Evolutionary conservation across 441 rosid genomes (phyloP), one percentile per base, ranked within the genome.

Genomic region (Eruca vesicaria): DNA sequence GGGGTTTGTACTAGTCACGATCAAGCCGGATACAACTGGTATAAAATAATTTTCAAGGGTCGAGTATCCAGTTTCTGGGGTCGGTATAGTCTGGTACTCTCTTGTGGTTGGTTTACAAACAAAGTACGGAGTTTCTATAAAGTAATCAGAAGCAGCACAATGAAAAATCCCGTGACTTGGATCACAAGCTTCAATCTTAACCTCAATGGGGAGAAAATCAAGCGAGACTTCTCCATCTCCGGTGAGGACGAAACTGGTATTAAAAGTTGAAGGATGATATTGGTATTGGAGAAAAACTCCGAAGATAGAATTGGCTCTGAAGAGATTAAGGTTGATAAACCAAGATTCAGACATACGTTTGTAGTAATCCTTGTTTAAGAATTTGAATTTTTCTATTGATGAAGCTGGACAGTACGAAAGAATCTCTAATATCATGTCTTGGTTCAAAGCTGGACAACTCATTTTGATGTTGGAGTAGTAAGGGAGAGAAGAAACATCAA

Each of bases 121-220:
- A 36, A 36, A 10, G 14, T 36, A 36, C 41, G 14, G 41, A 10
- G 41, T 36, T 36, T n/a, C 10, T 36, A 9, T 9, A 9, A 10
- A 36, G 41, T 36, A 36, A 2, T 3, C 14, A 36, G 41, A 3
- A 36, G 3, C 41, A 36, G 10, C 12, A 36, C 41, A 36, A 36
- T 9, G 41, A 36, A 36, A 36, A 36, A 36, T 36, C 41, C 41
- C 41, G 10, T 75, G 43, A 23, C 45, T 35, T 75, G 78, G 6
- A 11, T 68, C 69, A 36, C 73, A 75, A 52, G 78, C 78, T 75
- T 61, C 4, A 6, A 68, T 60, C 19, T 28, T 7, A 7, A 9
- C 33, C n/a, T 32, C 10, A 45, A 28, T 7, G 63, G 63, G 78
- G 9, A 75, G 29, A 23, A 68, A 68, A 11, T 68, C 64, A 15